These are phyloP conservation scores for Mycena leptocephala DNA, from an alignment of 768 basidiomycete genomes.

Conservation along the genomic window DNA sequence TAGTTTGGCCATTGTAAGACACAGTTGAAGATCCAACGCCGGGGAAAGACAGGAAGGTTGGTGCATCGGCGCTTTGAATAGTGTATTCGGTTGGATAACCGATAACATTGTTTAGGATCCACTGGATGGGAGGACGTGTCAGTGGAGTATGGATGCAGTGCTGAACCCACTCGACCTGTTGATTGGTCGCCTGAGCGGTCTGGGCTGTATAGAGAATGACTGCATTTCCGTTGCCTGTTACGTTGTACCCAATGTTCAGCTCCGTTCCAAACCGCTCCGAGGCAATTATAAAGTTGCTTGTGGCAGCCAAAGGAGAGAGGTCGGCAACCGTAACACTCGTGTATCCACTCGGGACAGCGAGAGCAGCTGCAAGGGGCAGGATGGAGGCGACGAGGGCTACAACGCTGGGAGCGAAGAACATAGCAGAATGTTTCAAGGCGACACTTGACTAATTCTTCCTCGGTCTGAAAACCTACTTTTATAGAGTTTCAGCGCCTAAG, in stretches of 20 bases:
- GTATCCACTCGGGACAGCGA: not conserved
- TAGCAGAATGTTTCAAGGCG: no score
- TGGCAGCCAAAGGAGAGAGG: conserved; percentile 10
- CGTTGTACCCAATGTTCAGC: not conserved
- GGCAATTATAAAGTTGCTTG: conserved; percentile 5
- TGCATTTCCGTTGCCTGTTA: not conserved
- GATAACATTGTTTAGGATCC: conserved; percentile 2
- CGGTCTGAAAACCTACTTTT: no score
- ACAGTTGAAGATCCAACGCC: no score
- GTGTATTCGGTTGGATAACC: conserved; percentile 5
- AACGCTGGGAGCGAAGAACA: not conserved
- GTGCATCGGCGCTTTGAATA: not conserved
- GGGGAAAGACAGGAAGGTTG: conserved; percentile 11
- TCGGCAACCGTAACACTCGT: not conserved
- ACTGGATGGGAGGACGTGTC: not conserved
- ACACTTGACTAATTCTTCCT: no score
- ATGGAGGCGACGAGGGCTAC: not conserved
- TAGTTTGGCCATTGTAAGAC: not conserved
- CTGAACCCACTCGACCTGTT: not conserved
- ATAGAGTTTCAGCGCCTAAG: no score
- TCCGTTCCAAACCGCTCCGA: not conserved
- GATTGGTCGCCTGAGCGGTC: not conserved
- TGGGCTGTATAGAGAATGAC: not conserved
- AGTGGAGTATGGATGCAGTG: not conserved
- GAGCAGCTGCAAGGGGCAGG: not conserved